Base-by-base conservation (phyloP, 192 early-diverging fungal genomes). In the Phycomyces blakesleeanus region DNA sequence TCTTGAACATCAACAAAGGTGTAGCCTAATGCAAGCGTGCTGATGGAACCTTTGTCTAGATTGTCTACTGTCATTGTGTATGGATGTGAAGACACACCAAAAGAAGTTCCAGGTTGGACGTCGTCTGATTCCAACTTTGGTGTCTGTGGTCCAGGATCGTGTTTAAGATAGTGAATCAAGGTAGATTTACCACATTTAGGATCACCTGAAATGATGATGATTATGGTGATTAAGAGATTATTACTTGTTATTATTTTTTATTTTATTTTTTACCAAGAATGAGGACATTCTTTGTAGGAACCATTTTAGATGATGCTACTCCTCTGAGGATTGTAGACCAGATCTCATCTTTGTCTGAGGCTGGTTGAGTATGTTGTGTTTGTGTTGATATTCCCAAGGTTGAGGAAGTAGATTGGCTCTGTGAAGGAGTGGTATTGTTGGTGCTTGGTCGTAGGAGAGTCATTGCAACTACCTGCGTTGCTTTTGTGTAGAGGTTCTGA, bases 231-330 rank as follows among this genome's bases (percentile, higher is more conserved):
- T n/a, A n/a, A n/a, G n/a, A n/a, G n/a, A n/a, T n/a, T n/a, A n/a
- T n/a, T n/a, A n/a, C n/a, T n/a, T n/a, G n/a, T n/a, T n/a, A n/a
- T n/a, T n/a, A n/a, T n/a, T n/a, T n/a, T n/a, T n/a, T n/a, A n/a
- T n/a, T n/a, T n/a, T n/a, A n/a, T n/a, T n/a, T n/a, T n/a, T n/a
- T 71, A 85, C 93, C 95, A 18, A 96, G 71, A 40, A 98, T 86
- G 49, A 98, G 69, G 34, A 96, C 80, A 69, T 83, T 87, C 68
- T 88, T 89, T n/a, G 83, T 78, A 7, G 87, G 87, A 10, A 89
- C 81, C 15, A 84, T 74, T 68, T 89, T 89, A 20, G 91, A 82
- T 56, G 91, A 85, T 5, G 90, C 83, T 0, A 90, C 91, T 11
- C 85, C 76, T 51, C 83, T 79, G 15, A 97, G 79, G 49, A 94